phyloP scores from a whole-genome alignment of 129 eudicot genomes.

The Saussurea involucrata region DNA sequence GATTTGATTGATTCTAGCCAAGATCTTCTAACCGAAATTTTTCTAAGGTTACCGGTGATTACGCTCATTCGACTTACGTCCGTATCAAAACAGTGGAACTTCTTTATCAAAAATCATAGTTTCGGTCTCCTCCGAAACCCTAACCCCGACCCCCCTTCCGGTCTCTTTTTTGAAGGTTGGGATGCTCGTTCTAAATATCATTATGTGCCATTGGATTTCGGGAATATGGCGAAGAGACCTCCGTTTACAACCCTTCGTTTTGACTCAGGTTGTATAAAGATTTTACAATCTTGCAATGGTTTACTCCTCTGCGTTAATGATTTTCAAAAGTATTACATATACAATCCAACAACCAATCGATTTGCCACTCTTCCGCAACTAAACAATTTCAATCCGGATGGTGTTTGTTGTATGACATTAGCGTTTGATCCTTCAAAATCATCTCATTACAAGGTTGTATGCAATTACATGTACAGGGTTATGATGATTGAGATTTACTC shows the following conservation, averaged over 20 bases:
- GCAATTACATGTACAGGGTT: constrained; percentile 9
- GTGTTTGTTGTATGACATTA: constrained; percentile 28
- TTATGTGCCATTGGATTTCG: constrained; percentile 20
- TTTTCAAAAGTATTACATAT: constrained; percentile 28
- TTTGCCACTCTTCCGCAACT: constrained; percentile 17
- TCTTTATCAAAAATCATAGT: constrained; percentile 22
- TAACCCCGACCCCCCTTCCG: constrained; percentile 23
- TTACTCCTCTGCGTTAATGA: constrained; percentile 28
- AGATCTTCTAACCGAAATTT: constrained; percentile 29
- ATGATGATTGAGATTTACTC: constrained; percentile 31
- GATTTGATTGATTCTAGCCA: constrained; percentile 25
- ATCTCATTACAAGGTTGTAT: constrained; percentile 27
- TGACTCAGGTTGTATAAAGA: constrained; percentile 19
- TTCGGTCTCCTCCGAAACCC: constrained; percentile 5
- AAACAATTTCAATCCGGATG: constrained; percentile 24
- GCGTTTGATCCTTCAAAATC: constrained; percentile 34
- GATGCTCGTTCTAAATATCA: constrained; percentile 32
- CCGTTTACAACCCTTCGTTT: constrained; percentile 28
- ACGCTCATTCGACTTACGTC: constrained; percentile 27
- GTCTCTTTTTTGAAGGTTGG: constrained; percentile 32
- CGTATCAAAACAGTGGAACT: constrained; percentile 30
- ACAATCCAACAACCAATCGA: constrained; percentile 33
- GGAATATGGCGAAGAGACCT: neutral
- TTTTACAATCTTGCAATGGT: constrained; percentile 38
- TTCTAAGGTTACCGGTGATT: constrained; percentile 28